These are phyloP conservation scores for Podila horticola DNA, from an alignment of 192 early-diverging fungal genomes.

Conservation along the genomic window DNA sequence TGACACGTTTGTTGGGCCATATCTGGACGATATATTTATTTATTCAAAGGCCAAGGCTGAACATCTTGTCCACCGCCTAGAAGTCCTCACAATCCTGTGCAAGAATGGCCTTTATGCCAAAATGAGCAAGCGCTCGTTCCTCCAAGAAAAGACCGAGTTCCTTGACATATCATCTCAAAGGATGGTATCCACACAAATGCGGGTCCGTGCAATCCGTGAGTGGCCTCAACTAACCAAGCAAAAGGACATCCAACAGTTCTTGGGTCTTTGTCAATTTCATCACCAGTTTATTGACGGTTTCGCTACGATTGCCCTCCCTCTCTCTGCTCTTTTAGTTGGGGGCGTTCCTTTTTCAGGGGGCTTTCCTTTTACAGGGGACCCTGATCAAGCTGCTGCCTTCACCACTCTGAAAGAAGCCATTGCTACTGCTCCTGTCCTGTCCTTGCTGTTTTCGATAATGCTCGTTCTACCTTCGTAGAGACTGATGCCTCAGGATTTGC, in stretches of 20 bases:
- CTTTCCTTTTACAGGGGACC: not conserved
- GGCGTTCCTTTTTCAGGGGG: not conserved
- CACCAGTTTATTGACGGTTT: not conserved
- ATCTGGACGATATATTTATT: conserved; percentile 55
- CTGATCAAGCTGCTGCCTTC: not conserved
- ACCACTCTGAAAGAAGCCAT: not conserved
- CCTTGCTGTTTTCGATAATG: not conserved
- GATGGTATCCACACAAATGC: conserved; percentile 15
- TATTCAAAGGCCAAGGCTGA: conserved; percentile 41
- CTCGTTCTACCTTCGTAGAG: not conserved
- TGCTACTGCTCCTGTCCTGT: not conserved
- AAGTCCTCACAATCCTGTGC: conserved; percentile 32
- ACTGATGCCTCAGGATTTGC: conserved; percentile 12
- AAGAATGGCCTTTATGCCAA: conserved; percentile 34
- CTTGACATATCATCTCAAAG: conserved; percentile 31
- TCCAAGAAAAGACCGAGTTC: conserved; percentile 30
- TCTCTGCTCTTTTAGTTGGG: not conserved
- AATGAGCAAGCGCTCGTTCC: conserved; percentile 42
- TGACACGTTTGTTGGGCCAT: conserved; percentile 25
- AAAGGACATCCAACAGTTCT: conserved; percentile 13
- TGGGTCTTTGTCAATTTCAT: not conserved
- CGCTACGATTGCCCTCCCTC: not conserved
- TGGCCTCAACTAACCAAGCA: conserved; percentile 24
- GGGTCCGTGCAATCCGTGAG: conserved; percentile 16
- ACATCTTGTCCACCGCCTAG: conserved; percentile 35